Conservation (phyloP, 768 basidiomycete species). For the Xanthoconium stramineum region DNA sequence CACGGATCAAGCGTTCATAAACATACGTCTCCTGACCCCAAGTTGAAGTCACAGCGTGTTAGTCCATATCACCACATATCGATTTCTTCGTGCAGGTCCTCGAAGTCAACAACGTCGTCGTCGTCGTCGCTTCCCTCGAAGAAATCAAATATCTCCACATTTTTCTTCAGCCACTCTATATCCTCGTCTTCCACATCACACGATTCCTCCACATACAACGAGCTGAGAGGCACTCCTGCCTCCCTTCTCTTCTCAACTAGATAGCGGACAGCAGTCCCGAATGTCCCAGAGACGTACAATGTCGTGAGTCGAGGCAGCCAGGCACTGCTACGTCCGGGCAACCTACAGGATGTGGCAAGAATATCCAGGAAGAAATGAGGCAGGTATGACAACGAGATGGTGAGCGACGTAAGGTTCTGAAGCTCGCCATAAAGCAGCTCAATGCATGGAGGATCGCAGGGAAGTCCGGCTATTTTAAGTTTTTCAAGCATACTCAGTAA, state of each 20-base stretch:
- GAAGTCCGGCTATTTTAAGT: not conserved
- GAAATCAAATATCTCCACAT: slow-evolving; percentile 46
- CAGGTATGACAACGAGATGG: slow-evolving; percentile 31
- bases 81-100: slow-evolving; percentile 14
- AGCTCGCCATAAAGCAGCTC: not conserved
- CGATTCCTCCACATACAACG: slow-evolving; percentile 42
- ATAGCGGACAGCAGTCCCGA: slow-evolving; percentile 37
- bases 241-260: slow-evolving; percentile 30
- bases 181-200: slow-evolving; percentile 42
- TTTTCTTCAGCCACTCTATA: slow-evolving; percentile 47
- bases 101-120: slow-evolving; percentile 25
- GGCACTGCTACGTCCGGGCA: not conserved
- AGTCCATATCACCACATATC: slow-evolving; percentile 18
- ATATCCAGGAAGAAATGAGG: slow-evolving; percentile 25
- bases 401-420: not conserved
- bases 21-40: not conserved
- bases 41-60: not conserved
- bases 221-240: slow-evolving; percentile 44
- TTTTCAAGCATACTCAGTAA: not conserved
- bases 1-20: not conserved
- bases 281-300: slow-evolving; percentile 45
- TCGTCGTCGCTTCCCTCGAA: slow-evolving; percentile 58
- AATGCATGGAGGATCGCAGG: not conserved
- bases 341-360: slow-evolving; percentile 5
- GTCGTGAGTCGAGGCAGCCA: slow-evolving; percentile 52